These are phyloP conservation scores for Mycena leptocephala DNA, from an alignment of 768 basidiomycete genomes.

Conservation along the genomic window DNA sequence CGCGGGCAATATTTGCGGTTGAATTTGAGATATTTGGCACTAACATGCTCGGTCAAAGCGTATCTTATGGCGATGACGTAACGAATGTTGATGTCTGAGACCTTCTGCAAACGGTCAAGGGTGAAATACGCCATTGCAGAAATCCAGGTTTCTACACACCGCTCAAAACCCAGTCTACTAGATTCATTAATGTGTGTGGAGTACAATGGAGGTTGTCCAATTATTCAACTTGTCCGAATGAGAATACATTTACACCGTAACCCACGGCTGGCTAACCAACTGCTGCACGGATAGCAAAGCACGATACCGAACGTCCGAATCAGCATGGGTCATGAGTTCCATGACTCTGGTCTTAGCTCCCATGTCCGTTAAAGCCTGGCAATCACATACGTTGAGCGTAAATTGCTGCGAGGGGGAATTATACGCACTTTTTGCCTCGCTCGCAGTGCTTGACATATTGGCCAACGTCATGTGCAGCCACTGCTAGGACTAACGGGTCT, in stretches of 20 bases:
- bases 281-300: conserved; percentile 93
- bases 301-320: conserved; percentile 93
- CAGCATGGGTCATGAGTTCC: conserved; percentile 93
- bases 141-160: background rate
- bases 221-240: conserved; percentile 27
- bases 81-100: no score
- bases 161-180: background rate
- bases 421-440: conserved; percentile 89
- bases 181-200: conserved; percentile 23
- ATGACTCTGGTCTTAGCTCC: conserved; percentile 91
- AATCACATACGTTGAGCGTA: conserved; percentile 14
- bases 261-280: conserved; percentile 93
- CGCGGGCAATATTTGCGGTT: no score
- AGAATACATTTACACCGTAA: conserved; percentile 59
- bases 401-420: background rate
- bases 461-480: conserved; percentile 94
- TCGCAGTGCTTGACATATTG: conserved; percentile 96
- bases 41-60: no score
- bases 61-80: no score
- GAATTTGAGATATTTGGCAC: no score
- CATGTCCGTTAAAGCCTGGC: conserved; percentile 83
- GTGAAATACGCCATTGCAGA: no score
- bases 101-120: no score
- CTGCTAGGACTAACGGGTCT: conserved; percentile 88
- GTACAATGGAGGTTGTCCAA: conserved; percentile 33